Conservation (phyloP, 1,139 yeast genomes). For the Suhomyces terraborum region DNA sequence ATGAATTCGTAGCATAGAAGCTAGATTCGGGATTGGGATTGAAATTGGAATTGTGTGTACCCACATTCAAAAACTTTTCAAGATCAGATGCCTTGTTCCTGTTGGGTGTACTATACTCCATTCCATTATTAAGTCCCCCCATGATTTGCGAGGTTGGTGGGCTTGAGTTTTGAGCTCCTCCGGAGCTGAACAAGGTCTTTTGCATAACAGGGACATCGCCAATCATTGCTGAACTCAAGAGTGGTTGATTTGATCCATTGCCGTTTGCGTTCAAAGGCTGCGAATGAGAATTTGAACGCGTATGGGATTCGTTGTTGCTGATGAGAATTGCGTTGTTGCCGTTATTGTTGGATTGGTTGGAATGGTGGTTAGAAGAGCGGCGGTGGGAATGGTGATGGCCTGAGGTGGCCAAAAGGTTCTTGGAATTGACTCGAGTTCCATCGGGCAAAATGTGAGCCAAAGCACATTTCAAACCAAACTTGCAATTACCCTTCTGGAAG, state of each 20-base stretch:
- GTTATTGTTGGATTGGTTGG: neutral
- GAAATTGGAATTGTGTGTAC: neutral
- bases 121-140: conserved; percentile 14
- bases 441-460: conserved; percentile 88
- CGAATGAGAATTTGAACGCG: conserved; percentile 1
- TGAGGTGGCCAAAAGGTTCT: conserved; percentile 19
- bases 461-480: conserved; percentile 91
- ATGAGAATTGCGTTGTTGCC: neutral
- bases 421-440: conserved; percentile 76
- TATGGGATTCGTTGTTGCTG: neutral
- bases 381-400: conserved; percentile 10
- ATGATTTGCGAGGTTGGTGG: conserved; percentile 19
- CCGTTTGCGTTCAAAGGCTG: neutral
- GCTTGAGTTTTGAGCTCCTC: neutral
- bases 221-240: neutral
- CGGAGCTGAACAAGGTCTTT: neutral
- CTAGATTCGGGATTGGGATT: conserved; percentile 2
- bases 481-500: conserved; percentile 92
- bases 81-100: conserved; percentile 4
- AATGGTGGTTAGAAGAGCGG: conserved; percentile 1
- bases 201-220: neutral
- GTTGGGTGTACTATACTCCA: neutral
- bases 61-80: conserved; percentile 13
- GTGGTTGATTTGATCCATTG: neutral
- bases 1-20: neutral